Evolutionary conservation across 257 asterid species (phyloP).

Genomic region (Cinchona pubescens): DNA sequence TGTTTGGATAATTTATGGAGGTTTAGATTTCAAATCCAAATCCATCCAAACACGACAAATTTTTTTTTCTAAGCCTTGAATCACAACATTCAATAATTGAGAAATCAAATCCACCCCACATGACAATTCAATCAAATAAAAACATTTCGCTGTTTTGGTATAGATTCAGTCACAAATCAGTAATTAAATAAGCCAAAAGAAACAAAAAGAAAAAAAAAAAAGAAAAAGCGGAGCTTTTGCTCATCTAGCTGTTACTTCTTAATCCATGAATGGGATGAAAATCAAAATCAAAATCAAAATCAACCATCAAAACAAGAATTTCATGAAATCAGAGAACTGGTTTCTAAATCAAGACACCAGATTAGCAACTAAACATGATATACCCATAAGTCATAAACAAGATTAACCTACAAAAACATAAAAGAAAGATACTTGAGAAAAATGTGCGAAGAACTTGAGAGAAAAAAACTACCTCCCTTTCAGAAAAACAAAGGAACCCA

Average conservation of each 20-base stretch:
- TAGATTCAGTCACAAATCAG: neutral
- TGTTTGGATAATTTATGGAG: too few relatives aligned
- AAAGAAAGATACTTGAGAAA: neutral
- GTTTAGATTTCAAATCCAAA: too few relatives aligned
- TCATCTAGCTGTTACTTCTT: neutral
- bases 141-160: neutral
- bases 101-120: neutral
- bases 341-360: constrained; percentile 9
- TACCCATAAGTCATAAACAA: neutral
- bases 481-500: too few relatives aligned
- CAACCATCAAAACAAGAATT: too few relatives aligned
- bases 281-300: neutral
- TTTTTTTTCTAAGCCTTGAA: neutral
- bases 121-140: neutral
- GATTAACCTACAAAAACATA: neutral
- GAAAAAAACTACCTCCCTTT: constrained; percentile 24
- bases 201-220: neutral
- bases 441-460: constrained; percentile 30
- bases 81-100: neutral
- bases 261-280: neutral
- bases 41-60: too few relatives aligned
- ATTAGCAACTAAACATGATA: neutral
- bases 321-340: neutral
- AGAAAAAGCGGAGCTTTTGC: neutral
- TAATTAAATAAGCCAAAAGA: neutral